Percentiles rank a stretch among this genome's conserved stretches.
These are phyloP conservation scores for Noccaea bulbosa DNA, from an alignment of 345 rosid species.

Conservation along the genomic window DNA sequence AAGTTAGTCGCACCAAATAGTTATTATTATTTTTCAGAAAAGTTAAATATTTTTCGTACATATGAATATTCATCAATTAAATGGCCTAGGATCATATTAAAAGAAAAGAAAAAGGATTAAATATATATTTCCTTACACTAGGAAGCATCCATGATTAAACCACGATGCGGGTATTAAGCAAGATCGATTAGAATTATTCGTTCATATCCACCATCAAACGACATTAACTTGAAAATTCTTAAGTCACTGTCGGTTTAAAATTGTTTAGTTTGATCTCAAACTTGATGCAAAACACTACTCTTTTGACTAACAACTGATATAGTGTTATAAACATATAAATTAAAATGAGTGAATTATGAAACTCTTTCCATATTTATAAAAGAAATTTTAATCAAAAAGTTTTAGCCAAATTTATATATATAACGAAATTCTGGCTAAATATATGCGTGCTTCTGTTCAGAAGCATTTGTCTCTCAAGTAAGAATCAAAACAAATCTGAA, in stretches of 20 bases:
- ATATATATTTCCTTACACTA: conserved; percentile 8
- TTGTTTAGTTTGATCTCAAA: conserved; percentile 7
- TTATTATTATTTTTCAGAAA: neutral
- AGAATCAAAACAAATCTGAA: too few species aligned
- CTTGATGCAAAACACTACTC: neutral
- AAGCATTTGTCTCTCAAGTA: too few species aligned
- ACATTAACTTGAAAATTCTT: neutral
- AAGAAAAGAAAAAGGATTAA: neutral
- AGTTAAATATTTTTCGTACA: conserved; percentile 19
- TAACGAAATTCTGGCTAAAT: too few species aligned
- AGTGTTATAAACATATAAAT: too few species aligned
- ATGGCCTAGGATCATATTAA: neutral
- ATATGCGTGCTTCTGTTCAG: too few species aligned
- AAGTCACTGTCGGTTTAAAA: neutral
- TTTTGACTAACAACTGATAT: neutral
- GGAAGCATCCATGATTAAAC: conserved; percentile 24
- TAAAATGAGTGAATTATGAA: too few species aligned
- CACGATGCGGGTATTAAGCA: conserved; percentile 10
- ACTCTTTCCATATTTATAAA: too few species aligned
- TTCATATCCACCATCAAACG: conserved; percentile 2
- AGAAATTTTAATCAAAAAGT: too few species aligned
- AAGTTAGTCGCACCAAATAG: neutral
- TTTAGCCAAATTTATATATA: too few species aligned
- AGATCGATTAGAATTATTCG: neutral
- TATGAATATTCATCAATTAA: conserved; percentile 24